Evolutionary conservation across 2,329 filamentous ascomycete genomes (phyloP), one percentile per base, ranked within the genome.

Genomic region (Cladophialophora immunda): DNA sequence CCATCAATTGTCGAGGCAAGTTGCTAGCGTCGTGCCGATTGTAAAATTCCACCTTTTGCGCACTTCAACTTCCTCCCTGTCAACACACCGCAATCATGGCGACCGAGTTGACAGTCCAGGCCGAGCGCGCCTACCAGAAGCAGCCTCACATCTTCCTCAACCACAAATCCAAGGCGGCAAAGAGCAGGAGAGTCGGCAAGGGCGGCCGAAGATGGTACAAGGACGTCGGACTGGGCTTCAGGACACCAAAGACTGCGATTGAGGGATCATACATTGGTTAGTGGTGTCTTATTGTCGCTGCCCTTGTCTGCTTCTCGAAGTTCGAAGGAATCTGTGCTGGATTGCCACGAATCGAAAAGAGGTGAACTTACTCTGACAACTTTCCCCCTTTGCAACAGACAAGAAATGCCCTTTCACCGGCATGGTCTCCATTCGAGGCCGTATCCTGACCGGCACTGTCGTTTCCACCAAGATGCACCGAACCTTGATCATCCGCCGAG

Each of bases 371-470:
- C 78, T 73, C 70, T 62, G 58, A 71, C 69, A 56, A 2, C 50
- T 27, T 41, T 45, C 17, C 67, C 55, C 67, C 68, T 19, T n/a
- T 15, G 50, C 58, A 73, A 79, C 81, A 97, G 95, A 99, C 91
- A 99, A 99, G 93, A 99, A 99, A 90, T 99, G 95, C 92, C 95
- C 95, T 77, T 99, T 99, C 91, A 97, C 93, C 78, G 96, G 96
- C 83, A 88, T 94, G 83, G 94, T 99, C 83, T 98, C 95, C 75
- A 99, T 99, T 88, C 95, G 95, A 87, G 95, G 95, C 85, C 94
- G 95, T 94, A 99, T 99, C 89, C 89, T 99, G 76, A 98, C 94
- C 82, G 95, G 95, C 81, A 97, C 93, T 82, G 95, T 99, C 81
- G 92, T 98, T 81, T 98, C 94, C 79, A 99, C 95, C 86, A 99